A percentile compares a stretch with the other conserved stretches of the same genome.
Conservation (phyloP, 2,329 filamentous ascomycete genomes). For the Aspergillus sp. region DNA sequence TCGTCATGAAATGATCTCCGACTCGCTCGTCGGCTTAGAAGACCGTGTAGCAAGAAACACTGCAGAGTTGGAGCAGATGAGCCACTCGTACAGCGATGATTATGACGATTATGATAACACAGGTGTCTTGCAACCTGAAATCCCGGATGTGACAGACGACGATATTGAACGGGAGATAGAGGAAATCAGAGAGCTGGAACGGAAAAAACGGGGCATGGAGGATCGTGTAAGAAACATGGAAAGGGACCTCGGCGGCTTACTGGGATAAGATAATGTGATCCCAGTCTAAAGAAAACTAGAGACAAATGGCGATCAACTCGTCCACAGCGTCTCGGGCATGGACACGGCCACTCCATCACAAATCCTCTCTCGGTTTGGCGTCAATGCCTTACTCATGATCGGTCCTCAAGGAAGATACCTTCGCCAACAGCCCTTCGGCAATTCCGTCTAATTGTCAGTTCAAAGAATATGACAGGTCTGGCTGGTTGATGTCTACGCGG, state of each 20-base stretch:
- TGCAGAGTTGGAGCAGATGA: slow-evolving; percentile 68
- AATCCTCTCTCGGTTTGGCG: too few species aligned
- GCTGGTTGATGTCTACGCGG: too few species aligned
- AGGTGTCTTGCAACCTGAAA: slow-evolving; percentile 15
- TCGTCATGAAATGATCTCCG: slow-evolving; percentile 65
- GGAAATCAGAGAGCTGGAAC: slow-evolving; percentile 58
- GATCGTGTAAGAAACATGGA: slow-evolving; percentile 65
- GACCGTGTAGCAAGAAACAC: slow-evolving; percentile 71
- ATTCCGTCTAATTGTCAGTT: too few species aligned
- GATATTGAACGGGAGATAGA: slow-evolving; percentile 44
- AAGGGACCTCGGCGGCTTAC: slow-evolving; percentile 59
- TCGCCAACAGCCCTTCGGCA: too few species aligned
- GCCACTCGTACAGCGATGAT: slow-evolving; percentile 52
- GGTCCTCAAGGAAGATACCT: too few species aligned
- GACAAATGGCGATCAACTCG: too few species aligned
- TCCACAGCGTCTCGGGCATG: too few species aligned
- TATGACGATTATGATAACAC: slow-evolving; percentile 51
- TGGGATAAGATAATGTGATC: slow-evolving; percentile 16
- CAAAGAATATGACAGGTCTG: too few species aligned
- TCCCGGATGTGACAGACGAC: slow-evolving; percentile 33
- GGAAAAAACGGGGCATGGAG: slow-evolving; percentile 58
- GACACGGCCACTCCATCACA: too few species aligned
- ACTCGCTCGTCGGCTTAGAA: slow-evolving; percentile 78
- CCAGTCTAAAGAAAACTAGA: too few species aligned
- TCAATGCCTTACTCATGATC: too few species aligned